phyloP scores from a whole-genome alignment of 495 filamentous ascomycete species.

The Aspergillus avenaceus region DNA sequence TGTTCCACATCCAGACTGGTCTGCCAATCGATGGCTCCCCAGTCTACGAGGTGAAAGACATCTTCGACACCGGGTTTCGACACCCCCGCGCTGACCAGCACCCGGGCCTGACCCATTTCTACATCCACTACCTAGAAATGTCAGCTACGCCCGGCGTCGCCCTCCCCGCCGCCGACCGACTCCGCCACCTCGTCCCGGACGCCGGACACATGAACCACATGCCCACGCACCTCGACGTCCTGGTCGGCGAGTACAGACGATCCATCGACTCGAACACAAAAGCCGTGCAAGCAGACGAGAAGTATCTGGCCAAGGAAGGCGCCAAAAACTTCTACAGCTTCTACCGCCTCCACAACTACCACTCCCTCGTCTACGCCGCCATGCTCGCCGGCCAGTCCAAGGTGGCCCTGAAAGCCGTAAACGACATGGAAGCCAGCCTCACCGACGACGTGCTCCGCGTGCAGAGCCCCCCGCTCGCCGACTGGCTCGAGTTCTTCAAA shows the following conservation, averaged over 20 bases:
- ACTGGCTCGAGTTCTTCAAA: conserved; percentile 62
- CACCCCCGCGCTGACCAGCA: conserved; percentile 34
- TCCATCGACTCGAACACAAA: conserved; percentile 53
- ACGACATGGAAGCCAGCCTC: conserved; percentile 46
- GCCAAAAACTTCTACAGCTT: conserved; percentile 57
- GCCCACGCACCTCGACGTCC: conserved; percentile 61
- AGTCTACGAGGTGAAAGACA: conserved; percentile 48
- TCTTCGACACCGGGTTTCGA: conserved; percentile 48
- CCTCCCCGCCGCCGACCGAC: conserved; percentile 50
- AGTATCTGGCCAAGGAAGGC: conserved; percentile 42
- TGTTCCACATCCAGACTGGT: conserved; percentile 57
- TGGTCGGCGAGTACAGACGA: conserved; percentile 57
- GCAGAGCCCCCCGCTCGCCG: conserved; percentile 58
- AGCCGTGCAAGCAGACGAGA: conserved; percentile 52
- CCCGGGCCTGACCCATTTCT: conserved; percentile 59
- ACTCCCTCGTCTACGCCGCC: conserved; percentile 60
- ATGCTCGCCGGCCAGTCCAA: conserved; percentile 57
- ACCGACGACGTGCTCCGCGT: conserved; percentile 52
- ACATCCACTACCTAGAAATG: conserved; percentile 70
- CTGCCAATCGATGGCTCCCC: conserved; percentile 43
- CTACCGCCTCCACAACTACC: conserved; percentile 58
- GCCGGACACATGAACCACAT: conserved; percentile 62
- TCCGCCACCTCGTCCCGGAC: conserved; percentile 56
- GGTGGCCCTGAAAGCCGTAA: conserved; percentile 47
- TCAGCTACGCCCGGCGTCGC: conserved; percentile 53